phyloP scores from a whole-genome alignment of 2,329 filamentous ascomycete species.

The Gnomoniopsis smithogilvyi region DNA sequence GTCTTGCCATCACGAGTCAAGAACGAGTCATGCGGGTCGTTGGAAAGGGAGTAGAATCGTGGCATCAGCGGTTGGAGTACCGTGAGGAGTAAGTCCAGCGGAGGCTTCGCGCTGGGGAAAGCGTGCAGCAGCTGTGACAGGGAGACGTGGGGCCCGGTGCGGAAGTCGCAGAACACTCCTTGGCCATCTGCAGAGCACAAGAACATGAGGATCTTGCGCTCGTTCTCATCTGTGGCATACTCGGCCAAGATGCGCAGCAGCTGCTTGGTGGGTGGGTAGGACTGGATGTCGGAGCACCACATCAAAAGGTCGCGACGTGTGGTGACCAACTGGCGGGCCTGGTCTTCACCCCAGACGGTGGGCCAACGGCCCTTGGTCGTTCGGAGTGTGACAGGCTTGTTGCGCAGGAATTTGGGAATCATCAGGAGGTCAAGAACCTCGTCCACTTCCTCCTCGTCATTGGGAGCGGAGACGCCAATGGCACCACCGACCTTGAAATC shows the following conservation, averaged over 20 bases:
- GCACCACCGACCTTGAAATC: constrained; percentile 97
- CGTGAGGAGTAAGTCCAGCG: constrained; percentile 76
- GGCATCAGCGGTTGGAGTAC: constrained; percentile 89
- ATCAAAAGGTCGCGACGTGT: constrained; percentile 89
- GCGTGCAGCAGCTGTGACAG: constrained; percentile 83
- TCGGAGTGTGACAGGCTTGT: constrained; percentile 76
- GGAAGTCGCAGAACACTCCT: constrained; percentile 88
- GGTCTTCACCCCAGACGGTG: constrained; percentile 94
- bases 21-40: constrained; percentile 81
- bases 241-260: constrained; percentile 84
- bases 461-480: constrained; percentile 89
- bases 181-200: constrained; percentile 89
- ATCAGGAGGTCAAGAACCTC: constrained; percentile 79
- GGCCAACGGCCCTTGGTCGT: constrained; percentile 87
- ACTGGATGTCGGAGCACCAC: constrained; percentile 94
- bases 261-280: constrained; percentile 84
- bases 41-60: constrained; percentile 96
- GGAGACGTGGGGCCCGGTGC: constrained; percentile 83
- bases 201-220: constrained; percentile 85
- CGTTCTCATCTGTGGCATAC: constrained; percentile 72
- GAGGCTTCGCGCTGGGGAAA: constrained; percentile 88
- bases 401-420: constrained; percentile 76
- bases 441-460: constrained; percentile 72
- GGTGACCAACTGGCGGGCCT: constrained; percentile 79
- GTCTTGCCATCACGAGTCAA: constrained; percentile 65